These are phyloP conservation scores for Aspergillus sp. DNA, from an alignment of 2,329 filamentous ascomycete species.

Conservation along the genomic window DNA sequence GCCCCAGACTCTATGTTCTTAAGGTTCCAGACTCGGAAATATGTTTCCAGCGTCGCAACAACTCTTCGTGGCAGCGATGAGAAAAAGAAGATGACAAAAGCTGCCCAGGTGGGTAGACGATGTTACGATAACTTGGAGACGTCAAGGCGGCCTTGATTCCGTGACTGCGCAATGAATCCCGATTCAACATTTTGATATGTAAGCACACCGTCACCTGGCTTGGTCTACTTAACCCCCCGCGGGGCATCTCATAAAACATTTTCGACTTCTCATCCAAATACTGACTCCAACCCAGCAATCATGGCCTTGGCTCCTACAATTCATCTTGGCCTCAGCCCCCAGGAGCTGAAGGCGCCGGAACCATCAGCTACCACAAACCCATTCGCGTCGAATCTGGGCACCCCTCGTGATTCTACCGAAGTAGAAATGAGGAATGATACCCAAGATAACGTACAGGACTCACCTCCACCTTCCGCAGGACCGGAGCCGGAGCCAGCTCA, in stretches of 20 bases:
- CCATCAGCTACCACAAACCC: not conserved
- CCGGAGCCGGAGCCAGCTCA: conserved; percentile 20
- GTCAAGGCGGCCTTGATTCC: not conserved
- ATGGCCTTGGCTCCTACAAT: conserved; percentile 7
- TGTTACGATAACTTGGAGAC: not conserved
- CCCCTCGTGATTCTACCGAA: not conserved
- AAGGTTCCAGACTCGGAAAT: not conserved
- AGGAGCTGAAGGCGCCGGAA: not conserved
- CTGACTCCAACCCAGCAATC: too few species aligned
- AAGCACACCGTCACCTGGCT: not conserved
- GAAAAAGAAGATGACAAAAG: too few species aligned
- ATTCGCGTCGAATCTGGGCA: not conserved
- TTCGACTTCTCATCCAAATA: not conserved
- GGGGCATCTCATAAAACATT: too few species aligned
- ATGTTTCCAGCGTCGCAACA: not conserved
- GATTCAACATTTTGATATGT: not conserved
- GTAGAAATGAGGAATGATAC: not conserved
- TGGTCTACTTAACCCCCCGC: too few species aligned
- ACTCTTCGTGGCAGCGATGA: not conserved
- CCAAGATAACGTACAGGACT: not conserved
- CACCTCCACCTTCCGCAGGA: not conserved
- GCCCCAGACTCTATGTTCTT: too few species aligned
- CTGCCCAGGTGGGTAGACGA: too few species aligned
- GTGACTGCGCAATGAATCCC: not conserved
- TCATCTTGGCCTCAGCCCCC: conserved; percentile 3